These are phyloP conservation scores for Candida oleophila DNA, from an alignment of 805 yeast genomes.

Conservation along the genomic window DNA sequence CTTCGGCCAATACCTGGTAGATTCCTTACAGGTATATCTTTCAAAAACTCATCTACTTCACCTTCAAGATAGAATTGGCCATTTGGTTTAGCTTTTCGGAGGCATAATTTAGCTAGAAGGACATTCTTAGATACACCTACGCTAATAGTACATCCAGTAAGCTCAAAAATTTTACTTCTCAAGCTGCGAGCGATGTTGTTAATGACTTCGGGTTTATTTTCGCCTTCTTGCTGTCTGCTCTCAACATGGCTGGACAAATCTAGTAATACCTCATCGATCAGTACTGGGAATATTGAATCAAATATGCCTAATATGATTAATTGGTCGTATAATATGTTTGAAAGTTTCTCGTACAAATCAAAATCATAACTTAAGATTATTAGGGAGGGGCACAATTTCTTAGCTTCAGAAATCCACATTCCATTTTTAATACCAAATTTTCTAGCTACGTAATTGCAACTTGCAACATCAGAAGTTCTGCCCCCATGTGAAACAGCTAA, in stretches of 20 bases:
- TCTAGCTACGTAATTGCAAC: conserved; percentile 89
- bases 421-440: conserved; percentile 79
- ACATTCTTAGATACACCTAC: conserved; percentile 78
- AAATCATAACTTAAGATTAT: conserved; percentile 71
- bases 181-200: conserved; percentile 30
- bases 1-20: conserved; percentile 67
- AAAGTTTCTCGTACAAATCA: conserved; percentile 63
- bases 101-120: conserved; percentile 71
- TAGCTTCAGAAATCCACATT: conserved; percentile 81
- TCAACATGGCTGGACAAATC: conserved; percentile 48
- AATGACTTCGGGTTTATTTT: conserved; percentile 11
- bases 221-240: background rate
- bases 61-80: conserved; percentile 49
- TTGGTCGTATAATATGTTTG: conserved; percentile 62
- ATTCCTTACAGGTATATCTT: conserved; percentile 31
- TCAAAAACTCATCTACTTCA: conserved; percentile 30
- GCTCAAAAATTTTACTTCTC: conserved; percentile 36
- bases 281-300: conserved; percentile 68
- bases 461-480: conserved; percentile 74
- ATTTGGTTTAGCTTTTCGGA: conserved; percentile 76
- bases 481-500: conserved; percentile 67
- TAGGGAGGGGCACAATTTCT: conserved; percentile 62
- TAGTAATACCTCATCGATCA: conserved; percentile 88
- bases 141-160: conserved; percentile 69
- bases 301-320: conserved; percentile 46